These are phyloP conservation scores for Suillus subluteus DNA, from an alignment of 768 basidiomycete genomes.

Conservation along the genomic window DNA sequence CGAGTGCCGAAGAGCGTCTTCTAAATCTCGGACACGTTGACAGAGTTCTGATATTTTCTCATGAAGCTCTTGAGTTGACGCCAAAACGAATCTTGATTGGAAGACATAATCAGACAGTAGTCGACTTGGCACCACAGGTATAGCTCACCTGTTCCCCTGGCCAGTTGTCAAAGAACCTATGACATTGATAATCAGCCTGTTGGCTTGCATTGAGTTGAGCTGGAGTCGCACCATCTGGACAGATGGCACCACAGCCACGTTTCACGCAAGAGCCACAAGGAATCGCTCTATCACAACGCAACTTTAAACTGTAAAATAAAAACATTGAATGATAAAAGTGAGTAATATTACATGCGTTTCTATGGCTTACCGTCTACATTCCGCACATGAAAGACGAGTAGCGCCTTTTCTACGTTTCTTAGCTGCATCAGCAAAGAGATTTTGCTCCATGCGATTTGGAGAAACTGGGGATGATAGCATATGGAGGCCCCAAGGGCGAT, in stretches of 20 bases:
- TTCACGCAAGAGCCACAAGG: conserved; percentile 84
- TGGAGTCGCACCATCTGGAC: conserved; percentile 66
- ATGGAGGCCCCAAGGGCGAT: conserved; percentile 25
- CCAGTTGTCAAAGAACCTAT: conserved; percentile 81
- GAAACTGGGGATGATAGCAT: conserved; percentile 10
- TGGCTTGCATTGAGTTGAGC: conserved; percentile 17
- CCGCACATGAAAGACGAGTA: conserved; percentile 77
- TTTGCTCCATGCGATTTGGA: conserved; percentile 25
- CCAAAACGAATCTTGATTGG: conserved; percentile 69
- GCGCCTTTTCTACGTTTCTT: conserved; percentile 75
- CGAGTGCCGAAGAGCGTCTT: conserved; percentile 66
- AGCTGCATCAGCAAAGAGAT: conserved; percentile 34
- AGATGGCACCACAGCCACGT: conserved; percentile 79
- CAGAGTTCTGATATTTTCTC: conserved; percentile 80
- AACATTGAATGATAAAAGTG: not conserved
- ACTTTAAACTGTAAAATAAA: conserved; percentile 28
- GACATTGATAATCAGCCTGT: conserved; percentile 21
- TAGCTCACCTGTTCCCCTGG: conserved; percentile 72
- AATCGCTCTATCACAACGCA: conserved; percentile 69
- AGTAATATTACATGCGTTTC: conserved; percentile 3
- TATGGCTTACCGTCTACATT: conserved; percentile 66
- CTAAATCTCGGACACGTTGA: conserved; percentile 74
- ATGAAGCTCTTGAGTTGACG: conserved; percentile 79
- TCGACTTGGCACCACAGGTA: not conserved
- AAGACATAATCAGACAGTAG: conserved; percentile 12